phyloP scores from a whole-genome alignment of 208 protist genomes.

The Blastocrithidia nonstop region DNA sequence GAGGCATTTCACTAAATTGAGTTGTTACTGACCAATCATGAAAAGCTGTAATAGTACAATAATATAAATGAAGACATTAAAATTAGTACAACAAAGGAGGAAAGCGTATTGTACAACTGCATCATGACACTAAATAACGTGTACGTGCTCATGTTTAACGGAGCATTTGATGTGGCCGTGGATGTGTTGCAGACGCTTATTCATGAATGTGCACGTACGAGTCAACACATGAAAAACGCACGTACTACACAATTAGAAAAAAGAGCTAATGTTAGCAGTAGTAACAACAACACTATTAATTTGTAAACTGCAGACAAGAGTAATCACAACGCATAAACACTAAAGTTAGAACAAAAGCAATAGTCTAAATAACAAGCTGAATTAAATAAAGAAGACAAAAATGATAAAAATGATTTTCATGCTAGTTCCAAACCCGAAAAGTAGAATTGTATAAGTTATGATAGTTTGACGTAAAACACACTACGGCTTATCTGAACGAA shows the following conservation, averaged over 20 bases:
- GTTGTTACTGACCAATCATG: not conserved
- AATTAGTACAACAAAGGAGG: constrained; percentile 1
- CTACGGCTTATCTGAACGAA: constrained; percentile 30
- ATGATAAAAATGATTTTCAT: constrained; percentile 4
- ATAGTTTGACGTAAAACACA: constrained; percentile 5
- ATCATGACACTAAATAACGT: constrained; percentile 19
- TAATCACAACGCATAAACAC: too few relatives aligned
- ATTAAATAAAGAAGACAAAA: not conserved
- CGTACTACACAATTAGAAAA: too few relatives aligned
- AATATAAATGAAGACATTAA: not conserved
- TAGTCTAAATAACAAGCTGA: too few relatives aligned
- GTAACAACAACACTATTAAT: too few relatives aligned
- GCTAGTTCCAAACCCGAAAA: too few relatives aligned
- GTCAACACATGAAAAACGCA: constrained; percentile 1
- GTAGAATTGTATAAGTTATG: constrained; percentile 4
- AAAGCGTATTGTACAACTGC: constrained; percentile 10
- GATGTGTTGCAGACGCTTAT: constrained; percentile 19
- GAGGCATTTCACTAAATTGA: constrained; percentile 17
- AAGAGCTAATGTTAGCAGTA: not conserved
- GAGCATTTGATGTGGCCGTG: constrained; percentile 16
- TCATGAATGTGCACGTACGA: not conserved
- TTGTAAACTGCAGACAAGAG: too few relatives aligned
- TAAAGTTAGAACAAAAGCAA: too few relatives aligned
- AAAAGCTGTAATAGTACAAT: not conserved
- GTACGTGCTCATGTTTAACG: constrained; percentile 21